phyloP scores from a whole-genome alignment of 208 protist genomes.

The Crithidia fasciculata region DNA sequence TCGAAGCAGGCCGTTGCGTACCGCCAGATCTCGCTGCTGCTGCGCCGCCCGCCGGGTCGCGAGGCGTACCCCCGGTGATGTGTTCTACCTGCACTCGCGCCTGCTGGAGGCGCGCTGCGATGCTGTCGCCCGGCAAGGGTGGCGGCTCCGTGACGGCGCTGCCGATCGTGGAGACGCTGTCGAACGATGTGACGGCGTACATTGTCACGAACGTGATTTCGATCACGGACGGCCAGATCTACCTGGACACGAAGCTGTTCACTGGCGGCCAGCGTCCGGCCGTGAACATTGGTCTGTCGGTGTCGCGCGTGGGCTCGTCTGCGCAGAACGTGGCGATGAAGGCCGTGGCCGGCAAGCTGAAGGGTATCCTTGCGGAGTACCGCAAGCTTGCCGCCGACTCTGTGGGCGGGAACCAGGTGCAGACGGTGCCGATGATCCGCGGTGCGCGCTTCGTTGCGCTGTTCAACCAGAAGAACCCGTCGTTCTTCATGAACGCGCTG shows the following conservation, averaged over 20 bases:
- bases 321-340: constrained; percentile 95
- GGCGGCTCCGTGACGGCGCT: constrained; percentile 92
- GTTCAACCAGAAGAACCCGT: constrained; percentile 90
- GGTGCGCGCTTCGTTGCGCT: constrained; percentile 82
- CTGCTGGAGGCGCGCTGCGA: constrained; percentile 93
- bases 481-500: constrained; percentile 84
- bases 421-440: constrained; percentile 85
- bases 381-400: constrained; percentile 92
- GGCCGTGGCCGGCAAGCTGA: constrained; percentile 90
- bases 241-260: constrained; percentile 94
- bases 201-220: constrained; percentile 96
- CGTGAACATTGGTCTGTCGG: constrained; percentile 95
- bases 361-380: constrained; percentile 94
- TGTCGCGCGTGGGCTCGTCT: constrained; percentile 94
- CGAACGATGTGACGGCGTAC: constrained; percentile 95
- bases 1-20: constrained; percentile 96
- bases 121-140: constrained; percentile 83
- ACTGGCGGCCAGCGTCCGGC: constrained; percentile 93
- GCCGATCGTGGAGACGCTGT: constrained; percentile 94
- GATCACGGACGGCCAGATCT: constrained; percentile 96
- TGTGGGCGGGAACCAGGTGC: constrained; percentile 71
- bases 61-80: constrained; percentile 95
- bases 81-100: constrained; percentile 95
- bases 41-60: constrained; percentile 91
- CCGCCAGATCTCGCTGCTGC: constrained; percentile 94